phyloP scores from a whole-genome alignment of 768 basidiomycete genomes.

The Serpula lacrymans region DNA sequence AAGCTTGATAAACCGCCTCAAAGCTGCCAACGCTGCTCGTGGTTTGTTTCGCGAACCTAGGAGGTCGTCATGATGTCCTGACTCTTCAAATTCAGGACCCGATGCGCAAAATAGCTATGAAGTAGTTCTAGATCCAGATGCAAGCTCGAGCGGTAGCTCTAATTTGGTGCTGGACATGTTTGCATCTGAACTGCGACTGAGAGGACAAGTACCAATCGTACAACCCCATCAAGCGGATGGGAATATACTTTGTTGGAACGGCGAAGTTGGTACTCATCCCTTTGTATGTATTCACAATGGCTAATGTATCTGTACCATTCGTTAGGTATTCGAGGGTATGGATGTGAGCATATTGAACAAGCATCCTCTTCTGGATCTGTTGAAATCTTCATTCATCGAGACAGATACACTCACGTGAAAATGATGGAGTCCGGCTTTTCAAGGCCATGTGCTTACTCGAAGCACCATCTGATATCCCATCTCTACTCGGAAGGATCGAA shows the following conservation, averaged over 20 bases:
- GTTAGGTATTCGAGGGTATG: conserved; percentile 75
- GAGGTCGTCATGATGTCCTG: neutral
- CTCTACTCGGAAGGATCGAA: conserved; percentile 60
- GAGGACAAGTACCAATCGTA: conserved; percentile 52
- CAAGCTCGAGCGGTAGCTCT: neutral
- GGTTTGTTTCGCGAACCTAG: conserved; percentile 36
- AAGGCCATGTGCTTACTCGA: conserved; percentile 20
- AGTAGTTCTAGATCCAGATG: conserved; percentile 11
- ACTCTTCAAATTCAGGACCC: conserved; percentile 47
- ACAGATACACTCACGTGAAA: conserved; percentile 59
- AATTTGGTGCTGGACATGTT: conserved; percentile 50
- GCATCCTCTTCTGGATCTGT: no score
- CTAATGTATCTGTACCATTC: neutral
- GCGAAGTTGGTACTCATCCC: conserved; percentile 51
- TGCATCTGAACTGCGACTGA: conserved; percentile 71
- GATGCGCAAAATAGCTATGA: conserved; percentile 48
- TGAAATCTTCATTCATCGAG: neutral
- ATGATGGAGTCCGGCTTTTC: conserved; percentile 65
- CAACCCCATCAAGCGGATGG: conserved; percentile 67
- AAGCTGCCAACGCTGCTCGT: conserved; percentile 51
- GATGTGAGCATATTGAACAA: conserved; percentile 59
- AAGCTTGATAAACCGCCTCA: conserved; percentile 32
- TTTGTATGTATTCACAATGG: neutral
- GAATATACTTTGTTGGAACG: conserved; percentile 80
- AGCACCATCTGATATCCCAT: conserved; percentile 40